phyloP scores from a whole-genome alignment of 2,329 filamentous ascomycete genomes.

The Fusarium falciforme region DNA sequence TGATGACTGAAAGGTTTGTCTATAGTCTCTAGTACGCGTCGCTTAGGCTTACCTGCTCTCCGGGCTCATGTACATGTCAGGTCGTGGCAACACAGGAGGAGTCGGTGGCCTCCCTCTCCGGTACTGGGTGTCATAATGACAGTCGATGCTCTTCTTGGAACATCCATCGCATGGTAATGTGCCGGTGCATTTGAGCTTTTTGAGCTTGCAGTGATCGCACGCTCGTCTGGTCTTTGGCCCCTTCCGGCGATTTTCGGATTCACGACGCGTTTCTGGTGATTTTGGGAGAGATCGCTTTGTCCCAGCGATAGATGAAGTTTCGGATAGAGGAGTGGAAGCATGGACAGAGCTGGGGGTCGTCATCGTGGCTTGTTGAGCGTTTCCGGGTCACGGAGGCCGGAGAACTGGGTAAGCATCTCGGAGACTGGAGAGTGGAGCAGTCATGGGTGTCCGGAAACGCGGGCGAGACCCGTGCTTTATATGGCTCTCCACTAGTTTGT shows the following conservation, averaged over 20 bases:
- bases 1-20: neutral
- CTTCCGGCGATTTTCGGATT: conserved; percentile 33
- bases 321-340: neutral
- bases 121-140: conserved; percentile 52
- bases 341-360: neutral
- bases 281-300: conserved; percentile 18
- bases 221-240: conserved; percentile 50
- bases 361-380: neutral
- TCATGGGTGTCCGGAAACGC: neutral
- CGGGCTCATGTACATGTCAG: conserved; percentile 12
- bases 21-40: neutral
- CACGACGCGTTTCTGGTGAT: conserved; percentile 21
- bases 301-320: neutral
- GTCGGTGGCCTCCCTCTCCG: conserved; percentile 52
- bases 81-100: conserved; percentile 39
- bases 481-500: neutral
- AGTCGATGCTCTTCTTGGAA: conserved; percentile 42
- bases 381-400: neutral
- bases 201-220: conserved; percentile 53
- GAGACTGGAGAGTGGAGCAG: neutral
- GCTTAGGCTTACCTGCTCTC: neutral
- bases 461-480: neutral
- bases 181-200: conserved; percentile 53
- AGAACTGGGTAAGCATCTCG: neutral
- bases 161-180: conserved; percentile 51